Evolutionary conservation across 2,329 filamentous ascomycete genomes (phyloP).

Genomic region (Didymella keratinophila): DNA sequence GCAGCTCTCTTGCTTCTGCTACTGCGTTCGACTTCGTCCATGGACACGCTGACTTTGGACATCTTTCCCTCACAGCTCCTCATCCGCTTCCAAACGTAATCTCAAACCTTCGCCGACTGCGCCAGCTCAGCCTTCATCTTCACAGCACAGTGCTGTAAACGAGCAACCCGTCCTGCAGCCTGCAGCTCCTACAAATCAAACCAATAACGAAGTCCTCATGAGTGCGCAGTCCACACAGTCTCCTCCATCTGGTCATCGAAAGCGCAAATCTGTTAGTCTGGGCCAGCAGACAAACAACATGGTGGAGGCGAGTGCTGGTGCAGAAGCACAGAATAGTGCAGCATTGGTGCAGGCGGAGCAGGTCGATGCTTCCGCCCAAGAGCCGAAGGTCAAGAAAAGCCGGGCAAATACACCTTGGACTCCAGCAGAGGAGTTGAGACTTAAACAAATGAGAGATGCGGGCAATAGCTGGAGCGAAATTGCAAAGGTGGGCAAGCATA

Average conservation of each 20-base stretch:
- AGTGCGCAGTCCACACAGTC: constrained; percentile 29
- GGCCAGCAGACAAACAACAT: constrained; percentile 36
- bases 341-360: constrained; percentile 35
- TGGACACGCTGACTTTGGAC: constrained; percentile 43
- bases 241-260: constrained; percentile 20
- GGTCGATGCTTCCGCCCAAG: constrained; percentile 38
- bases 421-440: constrained; percentile 85
- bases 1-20: constrained; percentile 11
- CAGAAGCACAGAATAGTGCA: constrained; percentile 32
- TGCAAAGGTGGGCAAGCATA: constrained; percentile 74
- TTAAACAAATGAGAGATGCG: constrained; percentile 93
- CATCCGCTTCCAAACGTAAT: constrained; percentile 54
- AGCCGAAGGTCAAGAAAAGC: constrained; percentile 78
- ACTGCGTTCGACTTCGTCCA: constrained; percentile 10
- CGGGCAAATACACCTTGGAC: constrained; percentile 99
- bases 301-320: constrained; percentile 29
- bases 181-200: constrained; percentile 37
- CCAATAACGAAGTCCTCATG: constrained; percentile 29
- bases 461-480: constrained; percentile 98
- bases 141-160: constrained; percentile 31
- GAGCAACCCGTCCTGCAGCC: constrained; percentile 42
- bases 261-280: constrained; percentile 47
- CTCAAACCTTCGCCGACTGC: constrained; percentile 53
- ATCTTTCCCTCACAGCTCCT: constrained; percentile 47
- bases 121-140: constrained; percentile 37